phyloP scores from a whole-genome alignment of 371 early-diverging fungal species.

The Lichtheimia ornata region DNA sequence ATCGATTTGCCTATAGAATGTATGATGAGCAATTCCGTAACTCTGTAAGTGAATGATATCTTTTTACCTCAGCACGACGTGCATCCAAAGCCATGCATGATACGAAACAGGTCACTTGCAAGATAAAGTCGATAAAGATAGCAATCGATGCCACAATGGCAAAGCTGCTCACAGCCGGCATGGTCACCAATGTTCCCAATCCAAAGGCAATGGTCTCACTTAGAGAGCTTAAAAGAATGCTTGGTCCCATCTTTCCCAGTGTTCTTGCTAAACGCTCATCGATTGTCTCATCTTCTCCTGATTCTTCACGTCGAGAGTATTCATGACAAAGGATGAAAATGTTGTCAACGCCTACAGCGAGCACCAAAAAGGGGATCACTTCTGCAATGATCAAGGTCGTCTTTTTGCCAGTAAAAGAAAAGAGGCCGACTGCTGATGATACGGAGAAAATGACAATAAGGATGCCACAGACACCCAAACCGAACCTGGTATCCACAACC shows the following conservation, averaged over 20 bases:
- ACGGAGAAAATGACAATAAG: slow-evolving; percentile 74
- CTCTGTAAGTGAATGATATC: not conserved
- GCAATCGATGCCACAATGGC: slow-evolving; percentile 75
- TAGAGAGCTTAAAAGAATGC: slow-evolving; percentile 66
- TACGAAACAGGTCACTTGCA: slow-evolving; percentile 75
- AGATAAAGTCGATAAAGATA: slow-evolving; percentile 71
- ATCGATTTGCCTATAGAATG: slow-evolving; percentile 44
- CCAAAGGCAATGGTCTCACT: slow-evolving; percentile 78
- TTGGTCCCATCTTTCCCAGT: slow-evolving; percentile 71
- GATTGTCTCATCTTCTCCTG: slow-evolving; percentile 29
- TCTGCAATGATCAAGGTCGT: slow-evolving; percentile 79
- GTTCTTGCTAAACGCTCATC: slow-evolving; percentile 65
- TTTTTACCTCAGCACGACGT: slow-evolving; percentile 45
- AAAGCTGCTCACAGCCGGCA: slow-evolving; percentile 82
- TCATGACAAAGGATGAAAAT: slow-evolving; percentile 77
- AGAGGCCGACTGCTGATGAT: slow-evolving; percentile 67
- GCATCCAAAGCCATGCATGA: slow-evolving; percentile 72
- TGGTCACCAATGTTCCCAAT: slow-evolving; percentile 68
- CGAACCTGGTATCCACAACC: slow-evolving; percentile 70
- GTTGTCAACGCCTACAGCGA: slow-evolving; percentile 84
- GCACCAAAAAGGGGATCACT: slow-evolving; percentile 78
- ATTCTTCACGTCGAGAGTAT: slow-evolving; percentile 52
- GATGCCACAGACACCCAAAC: slow-evolving; percentile 69
- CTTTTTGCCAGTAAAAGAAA: slow-evolving; percentile 66
- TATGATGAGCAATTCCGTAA: no score